Conservation (phyloP, 2,329 filamentous ascomycete genomes). For the Beauveria medogensis region DNA sequence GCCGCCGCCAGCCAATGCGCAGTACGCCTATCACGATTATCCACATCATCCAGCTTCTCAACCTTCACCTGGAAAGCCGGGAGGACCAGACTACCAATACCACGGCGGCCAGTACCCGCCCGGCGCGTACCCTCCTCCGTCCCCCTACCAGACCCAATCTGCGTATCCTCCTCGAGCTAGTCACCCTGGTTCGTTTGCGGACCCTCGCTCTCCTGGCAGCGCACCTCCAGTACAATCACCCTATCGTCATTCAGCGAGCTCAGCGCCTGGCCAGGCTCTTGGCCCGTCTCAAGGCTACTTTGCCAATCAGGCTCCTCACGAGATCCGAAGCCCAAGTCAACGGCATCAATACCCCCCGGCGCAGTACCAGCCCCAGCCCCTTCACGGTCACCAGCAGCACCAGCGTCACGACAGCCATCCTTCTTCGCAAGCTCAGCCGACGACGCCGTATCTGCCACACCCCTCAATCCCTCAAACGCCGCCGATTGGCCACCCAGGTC, state of each 20-base stretch:
- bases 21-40: constrained; percentile 45
- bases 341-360: constrained; percentile 43
- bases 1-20: constrained; percentile 31
- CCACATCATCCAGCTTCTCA: constrained; percentile 37
- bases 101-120: constrained; percentile 20
- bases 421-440: constrained; percentile 27
- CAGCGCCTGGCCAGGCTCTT: constrained; percentile 30
- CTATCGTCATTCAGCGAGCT: constrained; percentile 42
- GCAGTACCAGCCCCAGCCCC: constrained; percentile 21
- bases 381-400: constrained; percentile 19
- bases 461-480: constrained; percentile 39
- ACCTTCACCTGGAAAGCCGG: constrained; percentile 39
- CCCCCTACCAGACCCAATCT: constrained; percentile 30
- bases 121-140: constrained; percentile 29
- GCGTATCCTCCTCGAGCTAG: constrained; percentile 36
- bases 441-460: constrained; percentile 34
- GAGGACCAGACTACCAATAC: constrained; percentile 36
- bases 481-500: constrained; percentile 36
- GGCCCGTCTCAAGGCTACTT: constrained; percentile 36
- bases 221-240: constrained; percentile 36
- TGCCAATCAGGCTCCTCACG: constrained; percentile 31
- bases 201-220: constrained; percentile 43
- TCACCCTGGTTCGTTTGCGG: constrained; percentile 35
- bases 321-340: constrained; percentile 42
- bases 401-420: constrained; percentile 39